These are phyloP conservation scores for Aspergillus caelatus DNA, from an alignment of 2,329 filamentous ascomycete genomes.

Conservation along the genomic window DNA sequence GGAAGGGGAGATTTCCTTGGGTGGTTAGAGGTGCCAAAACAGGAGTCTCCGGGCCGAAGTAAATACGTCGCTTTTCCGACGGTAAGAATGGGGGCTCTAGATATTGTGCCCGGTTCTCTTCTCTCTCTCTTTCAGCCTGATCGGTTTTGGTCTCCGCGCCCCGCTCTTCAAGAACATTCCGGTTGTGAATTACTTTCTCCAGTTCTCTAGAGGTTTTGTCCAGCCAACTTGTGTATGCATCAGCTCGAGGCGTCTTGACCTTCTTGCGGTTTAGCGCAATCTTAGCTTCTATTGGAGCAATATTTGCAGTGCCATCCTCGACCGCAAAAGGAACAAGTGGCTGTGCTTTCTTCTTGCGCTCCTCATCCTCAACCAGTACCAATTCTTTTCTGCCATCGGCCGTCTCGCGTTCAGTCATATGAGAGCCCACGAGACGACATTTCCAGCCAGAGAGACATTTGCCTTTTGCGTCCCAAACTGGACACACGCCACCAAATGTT, in stretches of 20 bases:
- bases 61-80: slow-evolving; percentile 90
- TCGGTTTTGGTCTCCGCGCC: slow-evolving; percentile 30
- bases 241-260: slow-evolving; percentile 70
- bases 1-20: slow-evolving; percentile 93
- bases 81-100: slow-evolving; percentile 84
- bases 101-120: slow-evolving; percentile 78
- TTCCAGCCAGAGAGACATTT: slow-evolving; percentile 87
- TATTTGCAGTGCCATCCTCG: slow-evolving; percentile 72
- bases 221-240: slow-evolving; percentile 77
- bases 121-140: slow-evolving; percentile 47
- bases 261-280: slow-evolving; percentile 74
- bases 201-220: slow-evolving; percentile 61
- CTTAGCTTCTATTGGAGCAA: slow-evolving; percentile 70
- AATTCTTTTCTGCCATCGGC: slow-evolving; percentile 84
- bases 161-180: slow-evolving; percentile 40
- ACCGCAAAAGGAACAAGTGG: slow-evolving; percentile 33
- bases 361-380: slow-evolving; percentile 64
- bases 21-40: slow-evolving; percentile 93
- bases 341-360: slow-evolving; percentile 46
- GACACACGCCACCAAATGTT: slow-evolving; percentile 77
- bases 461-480: slow-evolving; percentile 75
- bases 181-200: slow-evolving; percentile 54
- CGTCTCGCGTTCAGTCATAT: slow-evolving; percentile 77
- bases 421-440: slow-evolving; percentile 85
- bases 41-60: slow-evolving; percentile 92